Evolutionary conservation across 192 early-diverging fungal genomes (phyloP).

Genomic region (Umbelopsis isabellina): DNA sequence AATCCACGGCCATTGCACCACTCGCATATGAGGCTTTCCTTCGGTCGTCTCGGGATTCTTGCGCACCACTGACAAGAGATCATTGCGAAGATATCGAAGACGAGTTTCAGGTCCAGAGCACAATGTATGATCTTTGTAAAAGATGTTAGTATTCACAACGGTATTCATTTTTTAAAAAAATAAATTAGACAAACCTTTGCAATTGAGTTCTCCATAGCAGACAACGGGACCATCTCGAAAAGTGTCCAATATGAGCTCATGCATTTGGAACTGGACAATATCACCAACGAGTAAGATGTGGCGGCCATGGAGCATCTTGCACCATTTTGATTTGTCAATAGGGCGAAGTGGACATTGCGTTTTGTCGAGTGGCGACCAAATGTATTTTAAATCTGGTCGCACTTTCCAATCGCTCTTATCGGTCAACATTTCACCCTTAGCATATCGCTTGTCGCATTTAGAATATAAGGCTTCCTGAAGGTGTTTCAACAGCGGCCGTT

Average conservation of each 20-base stretch:
- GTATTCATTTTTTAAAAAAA: too few relatives aligned
- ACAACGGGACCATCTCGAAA: slow-evolving; percentile 55
- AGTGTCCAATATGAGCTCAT: slow-evolving; percentile 56
- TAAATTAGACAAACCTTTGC: slow-evolving; percentile 45
- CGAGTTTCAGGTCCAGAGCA: slow-evolving; percentile 28
- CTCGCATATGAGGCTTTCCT: slow-evolving; percentile 40
- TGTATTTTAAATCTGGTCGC: slow-evolving; percentile 23
- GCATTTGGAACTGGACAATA: slow-evolving; percentile 52
- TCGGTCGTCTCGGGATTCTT: neutral
- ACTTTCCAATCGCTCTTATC: slow-evolving; percentile 24
- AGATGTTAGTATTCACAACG: slow-evolving; percentile 10
- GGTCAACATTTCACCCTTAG: slow-evolving; percentile 5
- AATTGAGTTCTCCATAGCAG: slow-evolving; percentile 59
- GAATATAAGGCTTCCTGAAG: slow-evolving; percentile 39
- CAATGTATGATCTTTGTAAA: slow-evolving; percentile 40
- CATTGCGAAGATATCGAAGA: slow-evolving; percentile 51
- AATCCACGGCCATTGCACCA: slow-evolving; percentile 52
- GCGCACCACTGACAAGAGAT: slow-evolving; percentile 41
- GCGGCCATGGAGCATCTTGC: slow-evolving; percentile 38
- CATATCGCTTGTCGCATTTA: slow-evolving; percentile 33
- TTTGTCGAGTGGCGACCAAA: slow-evolving; percentile 27
- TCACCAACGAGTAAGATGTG: slow-evolving; percentile 57
- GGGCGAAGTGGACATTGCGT: slow-evolving; percentile 26
- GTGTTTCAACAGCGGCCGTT: slow-evolving; percentile 18
- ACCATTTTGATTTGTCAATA: slow-evolving; percentile 38